Percentiles rank a stretch among this genome's conserved stretches.
Conservation (phyloP, 2,329 filamentous ascomycete species). For the Ascomycota sp. region DNA sequence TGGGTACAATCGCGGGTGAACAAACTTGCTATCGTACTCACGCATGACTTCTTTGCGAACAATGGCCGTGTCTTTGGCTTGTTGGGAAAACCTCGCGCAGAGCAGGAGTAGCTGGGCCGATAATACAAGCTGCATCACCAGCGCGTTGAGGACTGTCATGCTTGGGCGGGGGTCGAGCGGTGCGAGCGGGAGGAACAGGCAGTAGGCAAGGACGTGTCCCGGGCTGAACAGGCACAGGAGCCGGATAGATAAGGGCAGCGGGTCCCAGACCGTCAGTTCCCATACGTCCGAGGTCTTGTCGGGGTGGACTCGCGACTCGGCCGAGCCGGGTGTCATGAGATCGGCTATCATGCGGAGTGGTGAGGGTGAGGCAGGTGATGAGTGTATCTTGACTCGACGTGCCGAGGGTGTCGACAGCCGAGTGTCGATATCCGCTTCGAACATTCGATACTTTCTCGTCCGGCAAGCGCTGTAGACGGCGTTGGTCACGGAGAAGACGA, state of each 20-base stretch:
- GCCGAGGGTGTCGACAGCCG: conserved; percentile 63
- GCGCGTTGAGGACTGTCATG: conserved; percentile 60
- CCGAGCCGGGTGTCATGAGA: conserved; percentile 43
- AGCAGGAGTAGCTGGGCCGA: conserved; percentile 57
- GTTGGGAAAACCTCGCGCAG: conserved; percentile 53
- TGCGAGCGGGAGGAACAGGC: conserved; percentile 61
- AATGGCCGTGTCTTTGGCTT: conserved; percentile 61
- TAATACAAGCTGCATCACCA: conserved; percentile 53
- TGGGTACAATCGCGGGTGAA: conserved; percentile 71
- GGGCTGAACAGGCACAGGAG: conserved; percentile 85
- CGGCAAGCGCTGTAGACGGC: conserved; percentile 62
- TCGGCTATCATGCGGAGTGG: conserved; percentile 54
- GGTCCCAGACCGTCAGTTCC: conserved; percentile 88
- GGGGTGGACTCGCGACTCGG: conserved; percentile 67
- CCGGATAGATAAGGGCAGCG: conserved; percentile 57
- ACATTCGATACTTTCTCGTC: conserved; percentile 71
- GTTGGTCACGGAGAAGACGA: conserved; percentile 47
- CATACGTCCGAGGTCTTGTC: conserved; percentile 71
- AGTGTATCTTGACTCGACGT: conserved; percentile 69
- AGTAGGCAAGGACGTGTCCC: conserved; percentile 76
- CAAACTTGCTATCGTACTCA: conserved; percentile 90
- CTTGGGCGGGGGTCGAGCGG: conserved; percentile 60
- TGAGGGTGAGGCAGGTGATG: conserved; percentile 53
- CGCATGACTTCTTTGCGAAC: conserved; percentile 82
- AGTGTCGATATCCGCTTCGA: conserved; percentile 63